Evolutionary conservation across 2,329 filamentous ascomycete species (phyloP).

Genomic region (Dactylella cylindrospora): DNA sequence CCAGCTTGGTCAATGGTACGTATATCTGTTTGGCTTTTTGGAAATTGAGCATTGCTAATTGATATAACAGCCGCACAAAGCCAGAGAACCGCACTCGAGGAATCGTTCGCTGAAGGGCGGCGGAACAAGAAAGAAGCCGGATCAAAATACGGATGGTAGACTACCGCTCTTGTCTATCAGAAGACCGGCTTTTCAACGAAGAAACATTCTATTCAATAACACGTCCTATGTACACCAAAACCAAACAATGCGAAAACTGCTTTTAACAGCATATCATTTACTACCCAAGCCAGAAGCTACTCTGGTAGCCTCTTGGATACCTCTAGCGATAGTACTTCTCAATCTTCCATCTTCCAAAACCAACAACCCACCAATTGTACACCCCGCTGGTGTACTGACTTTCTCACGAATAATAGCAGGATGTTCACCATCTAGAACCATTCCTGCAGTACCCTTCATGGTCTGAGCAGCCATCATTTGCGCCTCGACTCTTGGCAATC

Average conservation of each 20-base stretch:
- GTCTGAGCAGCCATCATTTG: constrained; percentile 76
- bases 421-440: constrained; percentile 71
- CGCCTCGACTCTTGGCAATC: constrained; percentile 70
- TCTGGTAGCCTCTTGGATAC: constrained; percentile 57
- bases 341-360: constrained; percentile 73
- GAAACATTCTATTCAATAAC: constrained; percentile 13
- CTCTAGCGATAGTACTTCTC: constrained; percentile 56
- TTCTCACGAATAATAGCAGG: constrained; percentile 74
- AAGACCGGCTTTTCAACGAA: constrained; percentile 6
- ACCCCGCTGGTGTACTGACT: constrained; percentile 75
- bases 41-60: constrained; percentile 6
- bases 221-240: constrained; percentile 26
- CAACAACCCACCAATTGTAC: constrained; percentile 72
- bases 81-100: constrained; percentile 48
- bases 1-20: constrained; percentile 65
- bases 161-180: not conserved
- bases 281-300: constrained; percentile 51
- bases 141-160: constrained; percentile 49
- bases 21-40: constrained; percentile 50
- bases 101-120: constrained; percentile 49
- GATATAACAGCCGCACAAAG: constrained; percentile 46
- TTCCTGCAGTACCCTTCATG: constrained; percentile 70
- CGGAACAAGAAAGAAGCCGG: constrained; percentile 49
- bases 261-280: constrained; percentile 16
- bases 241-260: constrained; percentile 6